These are phyloP conservation scores for Eutypella sp. DNA, from an alignment of 2,329 filamentous ascomycete genomes.

Conservation along the genomic window DNA sequence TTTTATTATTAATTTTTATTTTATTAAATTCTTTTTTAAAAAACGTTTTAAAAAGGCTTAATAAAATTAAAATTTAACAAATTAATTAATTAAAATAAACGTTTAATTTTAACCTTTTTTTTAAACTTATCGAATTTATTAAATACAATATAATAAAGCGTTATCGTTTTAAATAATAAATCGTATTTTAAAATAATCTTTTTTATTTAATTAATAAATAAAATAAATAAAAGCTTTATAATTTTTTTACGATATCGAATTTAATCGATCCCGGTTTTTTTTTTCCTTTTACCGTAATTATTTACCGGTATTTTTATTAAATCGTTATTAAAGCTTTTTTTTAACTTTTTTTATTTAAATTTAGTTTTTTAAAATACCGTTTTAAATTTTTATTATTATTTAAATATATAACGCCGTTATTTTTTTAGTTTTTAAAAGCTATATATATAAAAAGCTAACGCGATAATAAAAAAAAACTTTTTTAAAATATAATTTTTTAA, in stretches of 20 bases:
- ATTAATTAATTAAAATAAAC: no score
- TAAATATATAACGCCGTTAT: neutral
- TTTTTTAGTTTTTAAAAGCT: neutral
- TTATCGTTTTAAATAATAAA: no score
- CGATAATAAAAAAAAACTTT: neutral
- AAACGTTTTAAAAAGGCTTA: neutral
- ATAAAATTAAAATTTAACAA: neutral
- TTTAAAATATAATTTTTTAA: neutral
- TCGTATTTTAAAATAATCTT: neutral
- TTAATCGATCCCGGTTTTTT: neutral
- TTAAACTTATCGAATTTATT: neutral
- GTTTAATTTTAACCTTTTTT: neutral
- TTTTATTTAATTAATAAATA: neutral
- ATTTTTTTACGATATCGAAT: neutral
- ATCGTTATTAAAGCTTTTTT: neutral
- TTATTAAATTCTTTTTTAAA: neutral
- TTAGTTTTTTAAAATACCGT: neutral
- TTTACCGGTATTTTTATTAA: no score
- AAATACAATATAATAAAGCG: no score
- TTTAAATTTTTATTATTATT: neutral
- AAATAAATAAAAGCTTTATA: neutral
- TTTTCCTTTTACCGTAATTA: neutral
- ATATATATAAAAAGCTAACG: neutral
- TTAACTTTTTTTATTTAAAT: neutral
- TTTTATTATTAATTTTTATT: neutral